Evolutionary conservation across 805 yeast genomes (phyloP).

Genomic region (Myxozyma neotropica): DNA sequence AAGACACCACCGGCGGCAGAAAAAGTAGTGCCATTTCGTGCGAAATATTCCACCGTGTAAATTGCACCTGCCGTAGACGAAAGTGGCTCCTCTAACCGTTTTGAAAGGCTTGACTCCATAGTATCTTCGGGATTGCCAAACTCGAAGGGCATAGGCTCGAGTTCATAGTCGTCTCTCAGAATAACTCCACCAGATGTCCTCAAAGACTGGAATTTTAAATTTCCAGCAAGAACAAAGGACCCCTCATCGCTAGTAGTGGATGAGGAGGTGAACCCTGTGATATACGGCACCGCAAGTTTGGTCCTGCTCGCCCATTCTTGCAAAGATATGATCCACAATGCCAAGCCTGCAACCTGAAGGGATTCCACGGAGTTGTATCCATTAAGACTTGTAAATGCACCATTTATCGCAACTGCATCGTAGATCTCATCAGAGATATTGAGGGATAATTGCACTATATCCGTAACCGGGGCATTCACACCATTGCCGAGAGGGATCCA

Average conservation of each 20-base stretch:
- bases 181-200: constrained; percentile 21
- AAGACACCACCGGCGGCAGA: constrained; percentile 66
- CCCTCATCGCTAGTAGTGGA: constrained; percentile 10
- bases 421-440: constrained; percentile 13
- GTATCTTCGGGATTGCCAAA: neutral
- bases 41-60: constrained; percentile 48
- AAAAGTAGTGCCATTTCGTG: constrained; percentile 45
- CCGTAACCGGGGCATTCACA: constrained; percentile 31
- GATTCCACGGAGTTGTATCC: constrained; percentile 7
- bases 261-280: constrained; percentile 20
- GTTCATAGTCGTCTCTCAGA: neutral
- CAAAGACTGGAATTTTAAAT: constrained; percentile 15
- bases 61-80: constrained; percentile 24
- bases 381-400: constrained; percentile 33
- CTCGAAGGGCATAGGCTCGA: constrained; percentile 15
- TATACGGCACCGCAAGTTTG: constrained; percentile 16
- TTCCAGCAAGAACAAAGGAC: constrained; percentile 23
- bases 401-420: constrained; percentile 37
- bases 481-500: constrained; percentile 31
- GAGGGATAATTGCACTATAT: constrained; percentile 11
- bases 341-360: constrained; percentile 26
- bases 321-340: constrained; percentile 32
- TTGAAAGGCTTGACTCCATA: neutral
- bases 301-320: constrained; percentile 23
- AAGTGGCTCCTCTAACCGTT: neutral